Base-by-base conservation (phyloP, 768 basidiomycete species). In the Candolleomyces aberdarensis region DNA sequence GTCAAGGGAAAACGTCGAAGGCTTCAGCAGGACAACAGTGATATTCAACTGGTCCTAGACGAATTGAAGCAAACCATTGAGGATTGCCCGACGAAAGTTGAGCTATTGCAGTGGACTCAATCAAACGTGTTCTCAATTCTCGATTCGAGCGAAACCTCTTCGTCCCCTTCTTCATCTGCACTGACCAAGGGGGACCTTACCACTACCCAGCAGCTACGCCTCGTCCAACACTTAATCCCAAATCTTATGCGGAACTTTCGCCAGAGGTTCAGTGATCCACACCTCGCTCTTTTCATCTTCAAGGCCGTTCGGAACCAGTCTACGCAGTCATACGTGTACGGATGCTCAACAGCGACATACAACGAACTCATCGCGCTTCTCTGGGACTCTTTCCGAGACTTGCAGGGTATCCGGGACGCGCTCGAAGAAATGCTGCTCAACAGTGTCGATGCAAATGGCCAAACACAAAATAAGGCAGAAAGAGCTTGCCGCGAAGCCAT, bases 281-380 rank as follows among this genome's bases (percentile, higher is more conserved):
- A 93, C 67, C 80, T 94, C 29, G 87, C 94, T 1, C 81, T 98
- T 17, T 80, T 88, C 19, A 81, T 96, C 26, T 98, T 97, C 76
- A 79, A 88, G 54, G 82, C 94, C 70, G 91, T 93, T 0, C 84
- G 87, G 44, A 81, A 82, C 44, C 82, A 87, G 3, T 92, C 91
- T 1, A 83, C 89, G 53, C 80, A 87, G 4, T 93, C 90, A 5
- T 98, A 92, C 71, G 88, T 96, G 32, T 88, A 88, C 66, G 96
- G 95, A 2, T 98, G 96, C 73, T 89, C 92, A 10, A 91, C 94
- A 0, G 81, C 81, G 10, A 90, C 88, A 0, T 97, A 96, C 74
- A 94, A 95, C 72, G 93, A 96, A 70, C 80, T 95, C 19, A 83
- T 98, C 29, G 79, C 84, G 67, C 93, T 91, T n/a, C 85, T 85